Evolutionary conservation across 106 monocot species (phyloP), one percentile per base, ranked within the genome.

Genomic region (Acorus calamus): DNA sequence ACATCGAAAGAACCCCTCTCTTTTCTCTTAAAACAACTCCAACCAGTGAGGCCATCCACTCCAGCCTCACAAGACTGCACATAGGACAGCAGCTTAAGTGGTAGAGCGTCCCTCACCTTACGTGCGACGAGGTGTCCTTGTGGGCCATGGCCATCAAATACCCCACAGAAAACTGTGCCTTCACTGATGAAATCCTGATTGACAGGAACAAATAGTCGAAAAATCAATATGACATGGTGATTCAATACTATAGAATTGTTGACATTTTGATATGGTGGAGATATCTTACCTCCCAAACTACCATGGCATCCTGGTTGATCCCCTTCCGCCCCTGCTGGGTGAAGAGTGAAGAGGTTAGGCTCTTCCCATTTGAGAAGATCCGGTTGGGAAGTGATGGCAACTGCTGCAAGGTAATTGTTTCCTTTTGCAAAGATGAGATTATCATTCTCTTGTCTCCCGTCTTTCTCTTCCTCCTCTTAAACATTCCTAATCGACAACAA

Each of bases 231-330:
- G 28, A 28, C 28, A 28, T 28, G 28, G 28, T 28, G 28, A 28
- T 28, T 28, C 28, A 28, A 28, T 28, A 28, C 28, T 28, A 28
- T 1, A 28, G 28, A 28, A 28, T 28, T 28, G 28, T 28, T 28
- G 28, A 28, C 28, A 28, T 28, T 28, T 28, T 28, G 28, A 28
- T 28, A 28, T 28, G 1, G 28, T 28, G 11, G 50, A 2, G 48
- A 2, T 12, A 44, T 8, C 52, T 71, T 66, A 78, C 74, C 56
- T 75, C 71, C 76, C 71, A 76, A 43, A 76, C 52, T 43, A 68
- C 63, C 80, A 80, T 80, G 50, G 76, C 55, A 58, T 80, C 80
- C 67, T 80, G 80, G 59, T 80, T 80, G 63, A 76, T 58, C 11
- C 80, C 76, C 63, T 80, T 80, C 57, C 76, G 51, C 0, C 80